Evolutionary conservation across 257 asterid species (phyloP).

Genomic region (Capsicum baccatum): DNA sequence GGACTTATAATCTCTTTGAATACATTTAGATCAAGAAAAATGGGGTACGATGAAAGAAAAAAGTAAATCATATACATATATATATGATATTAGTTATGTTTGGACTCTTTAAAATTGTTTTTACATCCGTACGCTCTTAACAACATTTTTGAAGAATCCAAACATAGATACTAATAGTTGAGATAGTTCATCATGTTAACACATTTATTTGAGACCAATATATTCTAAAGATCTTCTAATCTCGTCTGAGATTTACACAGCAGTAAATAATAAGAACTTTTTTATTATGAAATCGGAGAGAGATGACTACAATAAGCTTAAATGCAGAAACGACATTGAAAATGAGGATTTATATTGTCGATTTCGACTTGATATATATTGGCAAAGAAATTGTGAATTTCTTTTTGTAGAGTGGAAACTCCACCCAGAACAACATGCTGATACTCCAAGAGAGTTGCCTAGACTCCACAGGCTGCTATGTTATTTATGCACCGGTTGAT

Average conservation of each 20-base stretch:
- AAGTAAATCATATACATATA: background rate
- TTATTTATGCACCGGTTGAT: constrained; percentile 57
- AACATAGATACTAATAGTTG: too few relatives aligned
- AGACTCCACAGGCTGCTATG: constrained; percentile 54
- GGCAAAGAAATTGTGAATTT: background rate
- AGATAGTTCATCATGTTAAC: too few relatives aligned
- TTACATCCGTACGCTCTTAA: background rate
- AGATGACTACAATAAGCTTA: too few relatives aligned
- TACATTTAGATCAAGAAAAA: background rate
- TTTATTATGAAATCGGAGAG: too few relatives aligned
- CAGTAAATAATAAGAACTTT: too few relatives aligned
- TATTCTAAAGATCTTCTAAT: background rate
- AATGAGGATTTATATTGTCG: background rate
- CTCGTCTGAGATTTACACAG: too few relatives aligned
- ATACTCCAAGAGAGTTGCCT: constrained; percentile 58
- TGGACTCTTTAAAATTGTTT: background rate
- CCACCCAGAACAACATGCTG: constrained; percentile 62
- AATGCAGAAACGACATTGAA: too few relatives aligned
- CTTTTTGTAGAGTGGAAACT: constrained; percentile 47
- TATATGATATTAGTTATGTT: background rate
- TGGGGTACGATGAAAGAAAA: background rate
- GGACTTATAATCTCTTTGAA: background rate
- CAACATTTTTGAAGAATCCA: background rate
- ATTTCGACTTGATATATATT: background rate
- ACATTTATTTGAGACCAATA: background rate